Conservation (phyloP, 768 basidiomycete species). For the Calvatia gigantea region DNA sequence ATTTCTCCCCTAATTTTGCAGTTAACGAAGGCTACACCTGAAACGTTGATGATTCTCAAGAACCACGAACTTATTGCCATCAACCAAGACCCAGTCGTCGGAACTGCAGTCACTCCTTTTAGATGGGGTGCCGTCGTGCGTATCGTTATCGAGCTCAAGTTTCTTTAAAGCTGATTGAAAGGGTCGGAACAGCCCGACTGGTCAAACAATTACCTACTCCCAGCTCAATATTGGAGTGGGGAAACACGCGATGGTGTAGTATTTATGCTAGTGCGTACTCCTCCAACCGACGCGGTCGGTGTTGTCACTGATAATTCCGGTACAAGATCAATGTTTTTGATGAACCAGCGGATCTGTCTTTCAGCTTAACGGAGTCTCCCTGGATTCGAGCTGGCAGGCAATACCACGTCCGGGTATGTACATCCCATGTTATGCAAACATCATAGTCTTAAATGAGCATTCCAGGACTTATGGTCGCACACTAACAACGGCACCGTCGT, state of each 20-base stretch:
- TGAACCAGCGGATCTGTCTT: conserved; percentile 52
- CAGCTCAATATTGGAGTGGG: conserved; percentile 74
- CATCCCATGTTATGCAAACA: neutral
- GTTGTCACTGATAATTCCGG: neutral
- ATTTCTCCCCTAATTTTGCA: conserved; percentile 18
- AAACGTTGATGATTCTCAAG: conserved; percentile 52
- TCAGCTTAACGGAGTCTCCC: conserved; percentile 64
- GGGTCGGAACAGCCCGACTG: conserved; percentile 35
- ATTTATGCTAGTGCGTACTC: conserved; percentile 55
- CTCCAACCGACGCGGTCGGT: neutral
- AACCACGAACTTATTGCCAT: conserved; percentile 67
- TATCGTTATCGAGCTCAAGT: neutral
- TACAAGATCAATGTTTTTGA: conserved; percentile 57
- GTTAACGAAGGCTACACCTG: conserved; percentile 45
- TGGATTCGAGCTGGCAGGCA: conserved; percentile 68
- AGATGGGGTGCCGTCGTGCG: conserved; percentile 67
- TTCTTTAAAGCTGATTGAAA: neutral
- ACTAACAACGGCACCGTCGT: conserved; percentile 66
- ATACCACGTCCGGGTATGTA: conserved; percentile 58
- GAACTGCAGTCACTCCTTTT: conserved; percentile 61
- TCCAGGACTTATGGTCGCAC: conserved; percentile 70
- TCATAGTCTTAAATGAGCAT: neutral
- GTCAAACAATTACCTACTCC: conserved; percentile 42
- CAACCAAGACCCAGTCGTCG: conserved; percentile 63
- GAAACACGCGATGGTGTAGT: conserved; percentile 61